These are phyloP conservation scores for Camelina hispida DNA, from an alignment of 345 rosid species.

Conservation along the genomic window DNA sequence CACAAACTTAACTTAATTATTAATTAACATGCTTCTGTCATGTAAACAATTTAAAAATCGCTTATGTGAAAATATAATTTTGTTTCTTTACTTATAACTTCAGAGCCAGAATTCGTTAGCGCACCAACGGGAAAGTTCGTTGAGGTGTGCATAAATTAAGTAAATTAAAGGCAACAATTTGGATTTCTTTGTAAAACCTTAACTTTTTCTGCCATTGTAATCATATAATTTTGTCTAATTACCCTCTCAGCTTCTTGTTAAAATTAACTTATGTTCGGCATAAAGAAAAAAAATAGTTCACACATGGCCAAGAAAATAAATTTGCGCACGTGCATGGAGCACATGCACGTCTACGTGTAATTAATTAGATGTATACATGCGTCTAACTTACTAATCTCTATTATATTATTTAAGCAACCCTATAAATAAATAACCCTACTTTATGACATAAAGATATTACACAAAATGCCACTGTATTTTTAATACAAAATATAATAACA, in stretches of 20 bases:
- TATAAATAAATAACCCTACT: no score
- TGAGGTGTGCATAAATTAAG: constrained; percentile 23
- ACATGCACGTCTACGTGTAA: constrained; percentile 28
- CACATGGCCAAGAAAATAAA: constrained; percentile 21
- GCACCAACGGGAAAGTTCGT: constrained; percentile 31
- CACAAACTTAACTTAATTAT: not conserved
- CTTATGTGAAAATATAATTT: not conserved
- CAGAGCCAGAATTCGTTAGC: constrained; percentile 3
- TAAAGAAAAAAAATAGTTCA: not conserved
- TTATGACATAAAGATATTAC: no score
- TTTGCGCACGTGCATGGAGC: constrained; percentile 28
- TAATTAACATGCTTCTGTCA: not conserved
- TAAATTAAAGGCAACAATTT: constrained; percentile 3
- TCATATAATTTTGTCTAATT: constrained; percentile 4
- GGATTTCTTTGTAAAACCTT: constrained; percentile 1
- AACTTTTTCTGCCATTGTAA: not conserved
- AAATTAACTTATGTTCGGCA: constrained; percentile 5
- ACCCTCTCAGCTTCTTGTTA: not conserved
- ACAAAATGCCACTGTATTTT: no score
- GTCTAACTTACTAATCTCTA: constrained; percentile 28
- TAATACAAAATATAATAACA: no score
- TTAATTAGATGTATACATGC: constrained; percentile 14
- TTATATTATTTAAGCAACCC: no score
- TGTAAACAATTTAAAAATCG: not conserved
- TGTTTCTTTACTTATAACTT: not conserved